Evolutionary conservation across 495 filamentous ascomycete genomes (phyloP), one percentile per base, ranked within the genome.

Genomic region (Choiromyces venosus): DNA sequence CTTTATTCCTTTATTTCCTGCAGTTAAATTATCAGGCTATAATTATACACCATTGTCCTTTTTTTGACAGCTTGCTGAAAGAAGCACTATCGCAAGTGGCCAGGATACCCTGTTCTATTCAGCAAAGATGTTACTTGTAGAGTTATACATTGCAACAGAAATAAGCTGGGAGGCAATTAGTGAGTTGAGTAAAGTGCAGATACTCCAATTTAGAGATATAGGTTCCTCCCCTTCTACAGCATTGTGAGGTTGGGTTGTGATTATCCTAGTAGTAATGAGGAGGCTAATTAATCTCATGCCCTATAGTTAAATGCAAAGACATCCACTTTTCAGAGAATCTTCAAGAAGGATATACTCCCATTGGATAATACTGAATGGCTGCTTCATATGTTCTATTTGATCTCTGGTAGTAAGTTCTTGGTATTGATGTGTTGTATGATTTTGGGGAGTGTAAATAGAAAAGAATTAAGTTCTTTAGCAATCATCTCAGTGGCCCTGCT

Each of bases 71-170:
- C n/a, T n/a, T n/a, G n/a, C n/a, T n/a, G n/a, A n/a, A n/a, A n/a
- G n/a, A 69, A 74, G 66, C 74, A 69, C 46, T 82, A 84, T 69
- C 74, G 88, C 88, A 86, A 86, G 82, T 71, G 77, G 82, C 36
- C 85, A 91, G 85, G 93, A 98, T 84, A 96, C 93, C 84, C 90
- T 97, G 86, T 97, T 99, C 91, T 94, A 95, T 86, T 98, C 96
- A 82, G 90, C 93, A 91, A 93, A 97, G 84, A 99, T 99, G 95
- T 96, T 93, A 87, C 89, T 99, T 88, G 96, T 96, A 82, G 95
- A 98, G 88, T 90, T 99, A 78, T 99, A 74, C n/a, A n/a, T n/a
- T n/a, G n/a, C n/a, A n/a, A n/a, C n/a, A n/a, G n/a, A n/a, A n/a
- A n/a, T n/a, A n/a, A 93, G 95, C 78, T 89, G 95, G 82, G 95